Evolutionary conservation across 2,329 filamentous ascomycete genomes (phyloP), one percentile per base, ranked within the genome.

Genomic region (Sporothrix globosa): DNA sequence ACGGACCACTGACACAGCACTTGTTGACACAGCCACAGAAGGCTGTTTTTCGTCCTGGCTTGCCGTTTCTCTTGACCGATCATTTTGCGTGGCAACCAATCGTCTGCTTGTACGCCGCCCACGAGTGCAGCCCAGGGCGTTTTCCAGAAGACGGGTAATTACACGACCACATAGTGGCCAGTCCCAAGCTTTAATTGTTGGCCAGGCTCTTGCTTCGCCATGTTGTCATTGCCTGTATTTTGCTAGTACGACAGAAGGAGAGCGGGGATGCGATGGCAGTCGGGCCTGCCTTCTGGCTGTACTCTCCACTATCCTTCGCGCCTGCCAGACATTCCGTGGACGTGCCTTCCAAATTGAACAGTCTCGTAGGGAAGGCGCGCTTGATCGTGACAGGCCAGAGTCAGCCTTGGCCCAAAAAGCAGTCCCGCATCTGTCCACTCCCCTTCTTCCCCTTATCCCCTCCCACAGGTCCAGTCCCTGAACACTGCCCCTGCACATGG

Each of bases 21-120:
- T 1, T 24, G 19, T 1, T 17, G 21, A 17, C 58, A 46, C 58
- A 61, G 39, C 58, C 34, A 46, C 58, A 61, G 24, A 34, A 61
- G 58, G 39, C 58, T 17, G 17, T 44, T 61, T 60, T 56, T 30
- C 39, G 34, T 44, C 24, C 24, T 54, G 11, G 27, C 4, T 27
- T 27, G 52, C 27, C 58, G n/a, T 11, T 44, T 61, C 24, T 44
- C 58, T 17, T 61, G 58, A 61, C 58, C 58, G 58, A 61, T 30
- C 54, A 5, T n/a, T n/a, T 58, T 10, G 27, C 11, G 1, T 14
- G 5, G 4, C 34, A 44, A 2, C 58, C 58, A 61, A 61, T 61
- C 39, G 58, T 46, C n/a, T n/a, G 17, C 11, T 4, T 17, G 34
- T 34, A 24, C 39, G 11, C 58, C 4, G 10, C 34, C 58, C 58